Percentiles rank a stretch among this genome's conserved stretches.
Conservation (phyloP, 345 rosid genomes). For the Bretschneidera sinensis region DNA sequence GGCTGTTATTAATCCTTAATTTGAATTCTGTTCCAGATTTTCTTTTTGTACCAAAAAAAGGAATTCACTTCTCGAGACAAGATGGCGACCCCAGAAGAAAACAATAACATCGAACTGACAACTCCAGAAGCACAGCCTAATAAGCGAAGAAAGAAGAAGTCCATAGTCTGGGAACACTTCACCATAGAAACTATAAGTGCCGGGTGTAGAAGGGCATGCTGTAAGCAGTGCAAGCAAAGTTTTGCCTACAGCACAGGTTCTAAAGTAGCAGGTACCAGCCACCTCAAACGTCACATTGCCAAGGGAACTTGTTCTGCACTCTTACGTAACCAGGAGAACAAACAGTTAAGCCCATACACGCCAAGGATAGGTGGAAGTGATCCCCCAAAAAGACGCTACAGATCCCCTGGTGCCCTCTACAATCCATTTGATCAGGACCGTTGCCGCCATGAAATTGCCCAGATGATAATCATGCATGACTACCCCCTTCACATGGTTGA, state of each 20-base stretch:
- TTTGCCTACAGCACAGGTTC: constrained; percentile 96
- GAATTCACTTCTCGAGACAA: constrained; percentile 17
- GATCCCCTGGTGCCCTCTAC: constrained; percentile 42
- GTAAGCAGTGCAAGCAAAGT: constrained; percentile 93
- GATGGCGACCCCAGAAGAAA: constrained; percentile 28
- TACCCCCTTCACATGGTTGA: constrained; percentile 94
- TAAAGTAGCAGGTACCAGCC: constrained; percentile 95
- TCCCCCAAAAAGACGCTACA: constrained; percentile 66
- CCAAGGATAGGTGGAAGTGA: constrained; percentile 49
- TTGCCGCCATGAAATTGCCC: constrained; percentile 72
- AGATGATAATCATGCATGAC: constrained; percentile 82
- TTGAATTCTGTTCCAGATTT: neutral
- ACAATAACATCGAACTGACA: constrained; percentile 3
- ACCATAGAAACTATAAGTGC: constrained; percentile 66
- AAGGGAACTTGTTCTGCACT: constrained; percentile 84
- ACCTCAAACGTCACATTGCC: constrained; percentile 87
- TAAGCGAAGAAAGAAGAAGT: constrained; percentile 79
- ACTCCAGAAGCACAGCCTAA: constrained; percentile 44
- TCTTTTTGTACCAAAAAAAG: constrained; percentile 13
- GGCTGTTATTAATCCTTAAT: neutral
- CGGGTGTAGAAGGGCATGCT: constrained; percentile 77
- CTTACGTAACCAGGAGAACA: constrained; percentile 40
- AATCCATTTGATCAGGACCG: constrained; percentile 67
- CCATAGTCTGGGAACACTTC: constrained; percentile 90
- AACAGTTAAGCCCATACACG: constrained; percentile 36